These are phyloP conservation scores for Euphorbia peplus DNA, from an alignment of 345 rosid species.

Conservation along the genomic window DNA sequence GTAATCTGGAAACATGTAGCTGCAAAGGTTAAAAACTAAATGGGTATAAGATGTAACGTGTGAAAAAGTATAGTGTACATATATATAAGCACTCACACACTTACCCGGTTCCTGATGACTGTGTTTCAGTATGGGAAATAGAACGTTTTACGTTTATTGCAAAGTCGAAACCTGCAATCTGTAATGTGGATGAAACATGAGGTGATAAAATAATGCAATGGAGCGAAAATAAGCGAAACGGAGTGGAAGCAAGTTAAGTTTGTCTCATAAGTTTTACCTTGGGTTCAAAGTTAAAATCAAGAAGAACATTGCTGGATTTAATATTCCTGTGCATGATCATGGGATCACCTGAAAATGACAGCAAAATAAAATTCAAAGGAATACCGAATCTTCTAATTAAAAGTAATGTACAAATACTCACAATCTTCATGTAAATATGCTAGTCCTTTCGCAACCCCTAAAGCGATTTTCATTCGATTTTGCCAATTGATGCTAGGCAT, in stretches of 20 bases:
- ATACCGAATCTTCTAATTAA: neutral
- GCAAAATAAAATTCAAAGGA: too few relatives aligned
- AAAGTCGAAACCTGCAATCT: slow-evolving; percentile 17
- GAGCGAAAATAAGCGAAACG: too few relatives aligned
- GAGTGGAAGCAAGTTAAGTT: neutral
- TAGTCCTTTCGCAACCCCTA: slow-evolving; percentile 1
- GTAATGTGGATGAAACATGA: too few relatives aligned
- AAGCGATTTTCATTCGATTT: slow-evolving; percentile 8
- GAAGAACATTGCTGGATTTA: slow-evolving; percentile 21
- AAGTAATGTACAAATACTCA: slow-evolving; percentile 2
- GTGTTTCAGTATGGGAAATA: neutral
- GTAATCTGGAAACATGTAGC: neutral
- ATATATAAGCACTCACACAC: neutral
- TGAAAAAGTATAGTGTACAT: neutral
- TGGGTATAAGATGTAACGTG: neutral
- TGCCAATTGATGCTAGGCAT: slow-evolving; percentile 12
- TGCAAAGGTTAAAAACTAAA: neutral
- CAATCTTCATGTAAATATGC: slow-evolving; percentile 19
- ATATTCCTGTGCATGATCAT: slow-evolving; percentile 25
- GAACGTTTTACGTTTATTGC: neutral
- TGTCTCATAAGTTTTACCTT: slow-evolving; percentile 9
- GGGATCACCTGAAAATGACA: slow-evolving; percentile 19
- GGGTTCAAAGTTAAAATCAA: slow-evolving; percentile 25
- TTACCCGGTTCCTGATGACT: neutral
- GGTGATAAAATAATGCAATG: too few relatives aligned